Conservation (phyloP, 2,329 filamentous ascomycete genomes). For the Exophiala dermatitidis region DNA sequence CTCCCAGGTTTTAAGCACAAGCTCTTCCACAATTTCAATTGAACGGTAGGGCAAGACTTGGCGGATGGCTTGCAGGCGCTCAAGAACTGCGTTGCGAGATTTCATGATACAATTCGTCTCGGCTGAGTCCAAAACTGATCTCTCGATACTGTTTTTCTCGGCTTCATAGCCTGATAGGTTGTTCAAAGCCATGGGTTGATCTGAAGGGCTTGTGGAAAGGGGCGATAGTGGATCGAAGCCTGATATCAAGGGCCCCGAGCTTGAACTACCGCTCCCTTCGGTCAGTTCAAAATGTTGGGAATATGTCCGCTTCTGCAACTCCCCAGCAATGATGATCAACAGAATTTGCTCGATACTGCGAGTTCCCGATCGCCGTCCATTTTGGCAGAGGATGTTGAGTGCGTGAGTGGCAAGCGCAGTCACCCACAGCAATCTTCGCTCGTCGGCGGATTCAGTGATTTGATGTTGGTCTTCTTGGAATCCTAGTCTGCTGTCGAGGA, state of each 20-base stretch:
- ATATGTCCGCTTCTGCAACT: background rate
- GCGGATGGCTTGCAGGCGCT: slow-evolving; percentile 1
- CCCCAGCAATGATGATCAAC: slow-evolving; percentile 5
- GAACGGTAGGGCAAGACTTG: slow-evolving; percentile 10
- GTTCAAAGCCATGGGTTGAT: too few species aligned
- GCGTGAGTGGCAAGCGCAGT: background rate
- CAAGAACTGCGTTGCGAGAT: background rate
- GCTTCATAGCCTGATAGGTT: too few species aligned
- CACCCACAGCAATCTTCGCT: background rate
- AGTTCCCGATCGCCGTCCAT: slow-evolving; percentile 3
- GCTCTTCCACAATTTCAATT: slow-evolving; percentile 8
- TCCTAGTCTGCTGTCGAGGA: background rate
- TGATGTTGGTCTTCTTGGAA: background rate
- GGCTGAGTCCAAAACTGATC: too few species aligned
- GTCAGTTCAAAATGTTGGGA: too few species aligned
- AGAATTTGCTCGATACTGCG: slow-evolving; percentile 8
- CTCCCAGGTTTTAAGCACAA: slow-evolving; percentile 7
- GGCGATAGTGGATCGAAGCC: too few species aligned
- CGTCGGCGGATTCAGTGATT: background rate
- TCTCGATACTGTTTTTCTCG: too few species aligned
- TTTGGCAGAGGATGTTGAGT: slow-evolving; percentile 1
- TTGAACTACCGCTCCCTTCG: too few species aligned
- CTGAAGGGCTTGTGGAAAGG: too few species aligned
- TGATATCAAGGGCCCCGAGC: too few species aligned
- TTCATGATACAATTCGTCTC: too few species aligned